Conservation (phyloP, 768 basidiomycete genomes). For the Russula earlei region DNA sequence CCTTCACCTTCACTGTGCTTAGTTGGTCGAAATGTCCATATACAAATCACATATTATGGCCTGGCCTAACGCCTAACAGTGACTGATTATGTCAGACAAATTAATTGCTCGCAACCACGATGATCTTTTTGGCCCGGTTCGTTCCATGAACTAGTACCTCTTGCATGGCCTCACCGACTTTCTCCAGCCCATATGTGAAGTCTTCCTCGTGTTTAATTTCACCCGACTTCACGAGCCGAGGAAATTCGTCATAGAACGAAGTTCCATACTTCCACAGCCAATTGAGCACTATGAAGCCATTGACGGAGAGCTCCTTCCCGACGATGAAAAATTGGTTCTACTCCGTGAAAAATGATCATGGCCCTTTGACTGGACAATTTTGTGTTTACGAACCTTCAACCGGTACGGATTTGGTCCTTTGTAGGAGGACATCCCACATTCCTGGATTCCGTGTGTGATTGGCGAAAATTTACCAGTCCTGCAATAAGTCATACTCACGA, state of each 20-base stretch:
- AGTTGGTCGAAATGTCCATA: too few relatives aligned
- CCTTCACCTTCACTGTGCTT: too few relatives aligned
- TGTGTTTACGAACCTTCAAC: slow-evolving; percentile 11
- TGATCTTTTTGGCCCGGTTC: slow-evolving; percentile 23
- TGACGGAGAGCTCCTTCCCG: too few relatives aligned
- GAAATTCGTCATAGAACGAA: slow-evolving; percentile 25
- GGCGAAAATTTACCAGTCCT: neutral
- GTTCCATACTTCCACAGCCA: slow-evolving; percentile 21
- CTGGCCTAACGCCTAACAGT: too few relatives aligned
- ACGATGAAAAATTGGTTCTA: neutral
- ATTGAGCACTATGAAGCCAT: too few relatives aligned
- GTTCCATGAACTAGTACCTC: slow-evolving; percentile 23
- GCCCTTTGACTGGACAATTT: too few relatives aligned
- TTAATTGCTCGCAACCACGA: too few relatives aligned
- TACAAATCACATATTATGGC: too few relatives aligned
- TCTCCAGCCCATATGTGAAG: slow-evolving; percentile 22
- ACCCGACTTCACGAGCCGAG: slow-evolving; percentile 23
- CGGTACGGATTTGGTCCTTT: slow-evolving; percentile 20
- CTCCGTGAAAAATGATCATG: neutral
- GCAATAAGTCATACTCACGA: slow-evolving; percentile 16
- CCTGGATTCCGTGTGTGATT: neutral
- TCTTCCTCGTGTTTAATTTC: slow-evolving; percentile 26
- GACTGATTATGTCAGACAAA: too few relatives aligned
- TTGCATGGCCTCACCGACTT: slow-evolving; percentile 23
- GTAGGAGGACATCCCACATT: slow-evolving; percentile 26